Evolutionary conservation across 495 filamentous ascomycete species (phyloP), one percentile per base, ranked within the genome.

Genomic region (Chaetomium tenue): DNA sequence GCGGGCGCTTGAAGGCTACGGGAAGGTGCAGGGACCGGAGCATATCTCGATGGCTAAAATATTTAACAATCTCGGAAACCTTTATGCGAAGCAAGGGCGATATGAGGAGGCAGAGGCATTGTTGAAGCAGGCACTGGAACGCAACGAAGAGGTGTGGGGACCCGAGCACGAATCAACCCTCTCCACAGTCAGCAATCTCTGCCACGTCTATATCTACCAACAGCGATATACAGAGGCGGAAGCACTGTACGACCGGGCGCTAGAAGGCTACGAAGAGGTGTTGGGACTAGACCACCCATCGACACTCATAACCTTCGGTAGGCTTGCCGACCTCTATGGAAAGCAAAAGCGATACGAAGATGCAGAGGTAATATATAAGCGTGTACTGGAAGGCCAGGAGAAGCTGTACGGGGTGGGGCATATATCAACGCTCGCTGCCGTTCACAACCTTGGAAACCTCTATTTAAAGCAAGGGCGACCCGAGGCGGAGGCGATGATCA

Each of bases 311-410:
- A 54, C 52, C 8, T 25, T 54, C 52, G 37, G 37, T 57, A 71
- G 68, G 53, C 58, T 74, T 11, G 70, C 50, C 61, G 58, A 30
- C 42, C 70, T 81, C 60, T 79, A 68, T 61, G 62, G 0, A 25
- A 13, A 51, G 25, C 71, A 74, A 50, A 69, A 65, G 47, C 72
- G 66, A 66, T 53, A 71, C 8, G 60, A 20, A 20, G 66, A 75
- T 60, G 74, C 75, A 20, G 70, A 77, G 73, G 47, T 67, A 25
- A 72, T 74, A 68, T 74, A 71, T 39, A 44, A 68, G 59, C 73
- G 72, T 65, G 79, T 75, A 58, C 73, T 81, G 22, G 39, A 68
- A 72, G 71, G 70, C 51, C 63, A 71, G 3, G 71, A 80, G 67
- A 77, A 77, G 59, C 70, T 71, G 40, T 64, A 72, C 5, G 79